Base-by-base conservation (phyloP, 208 protist species). In the Vickermania spadyakhi region DNA sequence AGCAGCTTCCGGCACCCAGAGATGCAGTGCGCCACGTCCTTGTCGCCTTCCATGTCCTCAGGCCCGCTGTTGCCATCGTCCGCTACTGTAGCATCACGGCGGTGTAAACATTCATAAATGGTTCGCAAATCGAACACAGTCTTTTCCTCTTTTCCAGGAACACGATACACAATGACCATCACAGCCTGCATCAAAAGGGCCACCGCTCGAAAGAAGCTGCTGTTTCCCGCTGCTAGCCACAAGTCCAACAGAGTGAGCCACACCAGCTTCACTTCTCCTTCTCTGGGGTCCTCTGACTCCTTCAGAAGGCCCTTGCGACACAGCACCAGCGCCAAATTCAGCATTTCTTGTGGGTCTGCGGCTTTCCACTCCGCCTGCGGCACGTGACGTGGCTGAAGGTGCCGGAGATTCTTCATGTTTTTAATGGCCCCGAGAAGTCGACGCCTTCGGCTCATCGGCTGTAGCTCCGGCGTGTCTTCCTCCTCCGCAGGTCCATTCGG, bases 281-380 rank as follows among this genome's bases (percentile, higher is more conserved):
- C 52, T 14, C n/a, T n/a, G n/a, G n/a, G 52, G 5, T 56, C 22
- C 52, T 56, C 52, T 56, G 7, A 18, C 36, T n/a, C n/a, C n/a
- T 18, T 18, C 11, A 45, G 36, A 45, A 7, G 18, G 36, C 36
- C 36, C 18, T 45, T 7, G 36, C 36, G 36, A 18, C 36, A 45
- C 18, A 45, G 36, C 36, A 45, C 36, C 36, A 45, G 7, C 11
- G 36, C 36, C 11, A 7, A 45, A 18, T n/a, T 18, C 7, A 45
- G 36, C 11, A 45, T n/a, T n/a, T 7, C 36, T 7, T 45, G 36
- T 7, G 36, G 18, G 18, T 45, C 36, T 7, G 36, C 36, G 11
- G 36, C 11, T 45, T 45, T 45, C 11, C 11, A 7, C 36, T 7
- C 36, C 18, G 36, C 36, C 11, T 18, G 11, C 36, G 11, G 7